These are phyloP conservation scores for Furcasterigmium furcatum DNA, from an alignment of 2,329 filamentous ascomycete genomes.

Conservation along the genomic window DNA sequence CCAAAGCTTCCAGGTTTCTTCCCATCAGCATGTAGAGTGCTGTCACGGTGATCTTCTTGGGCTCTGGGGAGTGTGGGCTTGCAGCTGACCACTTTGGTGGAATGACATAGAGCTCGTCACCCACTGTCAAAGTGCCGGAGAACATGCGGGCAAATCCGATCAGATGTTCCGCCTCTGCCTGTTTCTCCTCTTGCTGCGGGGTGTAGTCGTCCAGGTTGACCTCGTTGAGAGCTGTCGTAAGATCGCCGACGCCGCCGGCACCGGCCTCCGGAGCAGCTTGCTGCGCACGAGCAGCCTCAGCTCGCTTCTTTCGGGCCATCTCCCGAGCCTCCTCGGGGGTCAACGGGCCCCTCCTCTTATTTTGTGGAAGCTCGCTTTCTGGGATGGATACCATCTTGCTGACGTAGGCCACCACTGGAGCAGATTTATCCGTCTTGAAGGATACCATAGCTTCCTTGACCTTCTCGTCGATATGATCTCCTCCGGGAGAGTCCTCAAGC, in stretches of 20 bases:
- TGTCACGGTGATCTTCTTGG: slow-evolving; percentile 79
- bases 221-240: slow-evolving; percentile 59
- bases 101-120: slow-evolving; percentile 86
- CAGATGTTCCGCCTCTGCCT: slow-evolving; percentile 77
- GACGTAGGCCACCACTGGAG: slow-evolving; percentile 88
- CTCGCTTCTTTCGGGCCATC: slow-evolving; percentile 81
- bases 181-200: slow-evolving; percentile 48
- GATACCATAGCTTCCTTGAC: slow-evolving; percentile 79
- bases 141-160: slow-evolving; percentile 94
- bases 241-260: slow-evolving; percentile 46
- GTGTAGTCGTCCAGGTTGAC: slow-evolving; percentile 54
- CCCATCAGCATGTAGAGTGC: slow-evolving; percentile 97
- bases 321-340: slow-evolving; percentile 89
- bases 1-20: slow-evolving; percentile 76
- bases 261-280: slow-evolving; percentile 43
- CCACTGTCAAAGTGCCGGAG: slow-evolving; percentile 84
- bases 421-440: slow-evolving; percentile 67
- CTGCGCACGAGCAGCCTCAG: slow-evolving; percentile 80
- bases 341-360: slow-evolving; percentile 73
- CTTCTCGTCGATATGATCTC: slow-evolving; percentile 62
- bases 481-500: slow-evolving; percentile 75
- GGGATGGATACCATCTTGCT: slow-evolving; percentile 98
- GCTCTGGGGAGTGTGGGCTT: slow-evolving; percentile 68
- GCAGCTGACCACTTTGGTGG: slow-evolving; percentile 90
- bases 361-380: slow-evolving; percentile 85